Evolutionary conservation across 192 early-diverging fungal genomes (phyloP), one percentile per base, ranked within the genome.

Genomic region (Obelidium mucronatum): DNA sequence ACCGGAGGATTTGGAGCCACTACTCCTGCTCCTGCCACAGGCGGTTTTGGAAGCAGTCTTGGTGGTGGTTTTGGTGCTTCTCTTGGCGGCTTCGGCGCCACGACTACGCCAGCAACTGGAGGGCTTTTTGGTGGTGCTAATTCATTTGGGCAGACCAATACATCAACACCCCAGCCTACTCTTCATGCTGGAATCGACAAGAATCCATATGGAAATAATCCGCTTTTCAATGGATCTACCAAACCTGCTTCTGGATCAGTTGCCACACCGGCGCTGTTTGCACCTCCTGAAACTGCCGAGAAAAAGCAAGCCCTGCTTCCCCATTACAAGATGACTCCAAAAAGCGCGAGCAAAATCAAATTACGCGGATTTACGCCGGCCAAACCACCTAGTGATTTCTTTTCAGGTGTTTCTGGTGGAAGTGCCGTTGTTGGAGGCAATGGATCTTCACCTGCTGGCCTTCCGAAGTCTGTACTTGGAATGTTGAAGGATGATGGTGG

Each of bases 121-220:
- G 59, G 42, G 42, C 36, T 77, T 1, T 70, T 71, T 52, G 74
- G 74, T 17, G 67, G 76, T 19, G 58, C 54, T 51, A 8, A 15
- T 35, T 44, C 48, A 4, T 37, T 58, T 1, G 17, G 40, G 26
- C 64, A 63, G 48, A 65, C 65, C 5, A 28, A 33, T 15, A 36
- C 69, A 40, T 24, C 79, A 35, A 24, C 17, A 31, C 78, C 73
- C 53, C 78, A 37, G 24, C 75, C 72, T 17, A 26, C 74, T 15
- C 76, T 96, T 30, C 82, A 88, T 13, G 95, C 95, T 2, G 85
- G 87, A 28, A 91, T 98, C 63, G 94, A 95, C 66, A 83, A 86
- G 62, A 92, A 93, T 75, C 95, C 96, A 8, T 98, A 97, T 79
- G 97, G 97, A 33, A 82, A 83, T 52, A 95, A 90, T 60, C 91